Conservation (phyloP, 2,329 filamentous ascomycete species). For the Trichoderma sp. region DNA sequence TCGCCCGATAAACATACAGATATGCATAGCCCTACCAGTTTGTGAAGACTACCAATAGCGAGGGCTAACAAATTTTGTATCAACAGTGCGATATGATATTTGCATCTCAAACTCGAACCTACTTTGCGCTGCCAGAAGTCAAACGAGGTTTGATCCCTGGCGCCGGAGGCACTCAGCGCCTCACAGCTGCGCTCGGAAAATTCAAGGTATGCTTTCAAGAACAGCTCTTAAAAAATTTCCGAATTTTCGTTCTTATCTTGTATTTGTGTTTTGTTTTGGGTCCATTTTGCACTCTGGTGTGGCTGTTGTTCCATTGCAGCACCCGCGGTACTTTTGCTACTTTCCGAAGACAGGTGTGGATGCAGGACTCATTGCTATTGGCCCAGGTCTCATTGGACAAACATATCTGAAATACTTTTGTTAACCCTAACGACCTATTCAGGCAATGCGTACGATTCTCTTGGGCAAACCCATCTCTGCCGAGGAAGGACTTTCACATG, state of each 20-base stretch:
- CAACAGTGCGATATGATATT: constrained; percentile 47
- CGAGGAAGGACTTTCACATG: constrained; percentile 36
- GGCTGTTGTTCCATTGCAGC: constrained; percentile 13
- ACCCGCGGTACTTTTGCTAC: constrained; percentile 17
- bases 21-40: constrained; percentile 10
- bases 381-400: neutral
- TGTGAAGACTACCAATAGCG: neutral
- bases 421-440: neutral
- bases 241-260: neutral
- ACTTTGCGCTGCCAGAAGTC: constrained; percentile 48
- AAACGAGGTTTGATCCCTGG: constrained; percentile 48
- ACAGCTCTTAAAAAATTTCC: neutral
- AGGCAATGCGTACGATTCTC: constrained; percentile 41
- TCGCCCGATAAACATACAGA: constrained; percentile 21
- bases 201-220: constrained; percentile 41
- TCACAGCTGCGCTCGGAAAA: constrained; percentile 48
- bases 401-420: neutral
- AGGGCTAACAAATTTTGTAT: neutral
- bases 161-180: constrained; percentile 47
- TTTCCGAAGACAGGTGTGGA: constrained; percentile 1
- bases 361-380: constrained; percentile 6
- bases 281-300: neutral
- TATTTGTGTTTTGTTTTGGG: neutral
- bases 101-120: constrained; percentile 39
- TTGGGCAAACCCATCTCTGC: constrained; percentile 36